Evolutionary conservation across 495 filamentous ascomycete species (phyloP), one percentile per base, ranked within the genome.

Genomic region (Baudoinia panamericana): DNA sequence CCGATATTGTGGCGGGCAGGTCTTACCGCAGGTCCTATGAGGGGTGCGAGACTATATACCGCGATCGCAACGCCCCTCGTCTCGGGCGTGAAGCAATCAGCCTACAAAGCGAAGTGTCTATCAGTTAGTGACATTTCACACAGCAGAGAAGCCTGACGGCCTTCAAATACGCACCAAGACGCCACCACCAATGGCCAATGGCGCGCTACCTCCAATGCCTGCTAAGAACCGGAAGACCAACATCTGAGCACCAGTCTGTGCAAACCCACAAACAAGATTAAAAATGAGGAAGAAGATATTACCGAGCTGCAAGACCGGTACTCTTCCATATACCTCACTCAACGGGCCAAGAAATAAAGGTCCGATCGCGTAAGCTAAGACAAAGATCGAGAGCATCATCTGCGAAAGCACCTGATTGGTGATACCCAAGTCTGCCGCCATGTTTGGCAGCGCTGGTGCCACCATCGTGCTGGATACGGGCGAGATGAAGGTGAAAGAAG

Each of bases 41-140:
- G 63, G 0, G 80, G 80, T 0, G 69, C 67, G 0, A 84, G 62
- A 43, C 62, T 72, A 63, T 81, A 82, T 27, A 82, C 66, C 21
- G 65, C 65, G 22, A 82, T 67, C 13, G 76, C 71, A 51, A 63
- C 67, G 0, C 80, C 81, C 21, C 81, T 68, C 54, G 83, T 56
- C 50, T 82, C 75, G 3, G 75, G 59, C 5, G 41, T 50, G 57
- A 73, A 85, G 27, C 73, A 68, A 53, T 85, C 80, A 13, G 64
- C 62, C n/a, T n/a, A n/a, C n/a, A n/a, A n/a, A n/a, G n/a, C n/a
- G n/a, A n/a, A n/a, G n/a, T n/a, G n/a, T n/a, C n/a, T n/a, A n/a
- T n/a, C n/a, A n/a, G n/a, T n/a, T n/a, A n/a, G n/a, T n/a, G n/a
- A n/a, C n/a, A n/a, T n/a, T n/a, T n/a, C n/a, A n/a, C n/a, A n/a